A percentile compares a stretch with the other conserved stretches of the same genome.
These are phyloP conservation scores for Arctostaphylos glauca DNA, from an alignment of 148 eudicot species.

Conservation along the genomic window DNA sequence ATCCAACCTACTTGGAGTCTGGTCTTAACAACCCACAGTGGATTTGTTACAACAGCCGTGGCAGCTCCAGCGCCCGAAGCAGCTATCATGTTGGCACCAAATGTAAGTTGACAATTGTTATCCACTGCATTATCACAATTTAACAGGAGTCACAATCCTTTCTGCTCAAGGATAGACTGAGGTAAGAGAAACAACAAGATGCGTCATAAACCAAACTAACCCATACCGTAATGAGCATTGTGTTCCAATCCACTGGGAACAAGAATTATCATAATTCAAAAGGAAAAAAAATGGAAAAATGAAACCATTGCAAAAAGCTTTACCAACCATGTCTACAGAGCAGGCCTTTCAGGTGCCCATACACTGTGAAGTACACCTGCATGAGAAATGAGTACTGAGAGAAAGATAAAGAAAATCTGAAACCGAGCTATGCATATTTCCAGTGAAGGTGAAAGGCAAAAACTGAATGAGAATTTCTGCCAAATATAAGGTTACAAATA, in stretches of 20 bases:
- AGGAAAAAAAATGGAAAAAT: background rate
- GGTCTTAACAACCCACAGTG: constrained; percentile 98
- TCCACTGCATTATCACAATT: constrained; percentile 36
- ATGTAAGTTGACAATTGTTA: constrained; percentile 53
- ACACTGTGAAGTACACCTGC: constrained; percentile 89
- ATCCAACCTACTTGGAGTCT: constrained; percentile 83
- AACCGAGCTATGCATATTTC: constrained; percentile 7
- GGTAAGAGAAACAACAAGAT: constrained; percentile 10
- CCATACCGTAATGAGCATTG: background rate
- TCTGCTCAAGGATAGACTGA: background rate
- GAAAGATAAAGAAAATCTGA: constrained; percentile 22
- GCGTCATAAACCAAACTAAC: background rate
- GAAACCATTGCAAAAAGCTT: background rate
- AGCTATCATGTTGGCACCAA: constrained; percentile 84
- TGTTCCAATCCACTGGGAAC: background rate
- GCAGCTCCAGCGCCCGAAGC: constrained; percentile 97
- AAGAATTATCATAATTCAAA: background rate
- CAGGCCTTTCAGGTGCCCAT: constrained; percentile 69
- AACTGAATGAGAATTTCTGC: background rate
- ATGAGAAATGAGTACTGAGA: constrained; percentile 35
- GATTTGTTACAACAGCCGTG: constrained; percentile 77
- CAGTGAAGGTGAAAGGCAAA: background rate
- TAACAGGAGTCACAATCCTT: background rate
- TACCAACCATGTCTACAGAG: constrained; percentile 65
- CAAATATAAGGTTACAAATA: background rate